phyloP scores from a whole-genome alignment of 495 filamentous ascomycete genomes.

The Paragyromitra xinjiangensis region DNA sequence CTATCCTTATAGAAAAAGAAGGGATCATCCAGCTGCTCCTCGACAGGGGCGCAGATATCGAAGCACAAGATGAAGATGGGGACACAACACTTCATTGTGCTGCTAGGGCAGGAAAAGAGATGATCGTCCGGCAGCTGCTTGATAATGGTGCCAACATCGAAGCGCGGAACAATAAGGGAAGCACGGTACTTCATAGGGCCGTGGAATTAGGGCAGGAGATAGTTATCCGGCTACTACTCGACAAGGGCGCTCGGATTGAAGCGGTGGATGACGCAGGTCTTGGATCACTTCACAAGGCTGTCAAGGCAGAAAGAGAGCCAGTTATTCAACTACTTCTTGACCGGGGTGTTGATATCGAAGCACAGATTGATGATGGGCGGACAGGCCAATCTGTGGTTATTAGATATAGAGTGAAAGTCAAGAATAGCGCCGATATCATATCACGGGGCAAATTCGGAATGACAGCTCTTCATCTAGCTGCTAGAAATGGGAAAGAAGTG shows the following conservation, averaged over 20 bases:
- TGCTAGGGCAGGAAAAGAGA: not conserved
- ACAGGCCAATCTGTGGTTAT: not conserved
- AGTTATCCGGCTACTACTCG: not conserved
- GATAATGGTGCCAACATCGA: slow-evolving; percentile 14
- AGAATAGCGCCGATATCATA: slow-evolving; percentile 1
- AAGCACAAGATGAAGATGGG: not conserved
- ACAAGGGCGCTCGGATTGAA: not conserved
- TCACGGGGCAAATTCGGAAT: not conserved
- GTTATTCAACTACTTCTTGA: not conserved
- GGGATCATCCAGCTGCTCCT: not conserved
- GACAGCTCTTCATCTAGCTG: not conserved
- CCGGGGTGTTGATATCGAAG: slow-evolving; percentile 9
- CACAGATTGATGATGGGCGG: not conserved
- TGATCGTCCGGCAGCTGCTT: not conserved
- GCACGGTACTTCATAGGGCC: not conserved
- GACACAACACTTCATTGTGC: not conserved
- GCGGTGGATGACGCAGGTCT: not conserved
- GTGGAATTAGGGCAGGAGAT: not conserved
- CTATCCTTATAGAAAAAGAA: not conserved
- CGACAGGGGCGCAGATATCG: slow-evolving; percentile 14
- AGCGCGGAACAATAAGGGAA: not conserved
- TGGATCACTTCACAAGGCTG: not conserved
- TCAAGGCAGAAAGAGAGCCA: no score
- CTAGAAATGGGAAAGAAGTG: no score
- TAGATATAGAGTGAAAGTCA: not conserved